Base-by-base conservation (phyloP, 371 early-diverging fungal species). In the Mortierella sp. region DNA sequence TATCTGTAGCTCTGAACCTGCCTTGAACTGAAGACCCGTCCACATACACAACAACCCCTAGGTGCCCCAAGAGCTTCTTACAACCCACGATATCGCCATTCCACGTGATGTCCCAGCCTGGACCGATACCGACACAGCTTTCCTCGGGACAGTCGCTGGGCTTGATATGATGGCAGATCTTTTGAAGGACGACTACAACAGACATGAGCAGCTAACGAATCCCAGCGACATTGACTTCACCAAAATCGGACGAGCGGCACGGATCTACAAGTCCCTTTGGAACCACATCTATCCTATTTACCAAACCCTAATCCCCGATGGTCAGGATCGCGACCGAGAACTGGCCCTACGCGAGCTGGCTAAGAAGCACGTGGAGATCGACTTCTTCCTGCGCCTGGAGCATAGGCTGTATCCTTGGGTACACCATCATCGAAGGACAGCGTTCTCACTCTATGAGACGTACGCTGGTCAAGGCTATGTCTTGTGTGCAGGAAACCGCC, bases 401-500 rank as follows among this genome's bases (percentile, higher is more conserved):
- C 57, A 28, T 22, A 37, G 60, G 24, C 53, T 68, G 17, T 68
- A 51, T 41, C 76, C 76, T n/a, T 74, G 68, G 68, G 29, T 74
- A n/a, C 76, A 60, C 7, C 47, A 57, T 43, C 57, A 39, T 7
- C 76, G 68, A 5, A 39, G 22, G 9, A 55, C 76, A 12, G 67
- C 76, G 0, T 68, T 74, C 40, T 63, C 63, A 17, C 64, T 74
- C 37, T 40, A 52, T 29, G 24, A 53, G n/a, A 66, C 55, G n/a
- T 67, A 60, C 51, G 62, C 59, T n/a, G 86, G 86, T 0, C 62
- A 80, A 41, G 92, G 93, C 4, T 83, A 92, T 52, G 92, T 93
- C 21, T 83, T 91, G 54, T 86, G 89, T 55, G 85, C 88, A 0
- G 92, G 92, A 39, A 83, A 88, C 41, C 49, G 67, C 40, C 92